These are phyloP conservation scores for Solanum gandarillasii DNA, from an alignment of 257 asterid species.

Conservation along the genomic window DNA sequence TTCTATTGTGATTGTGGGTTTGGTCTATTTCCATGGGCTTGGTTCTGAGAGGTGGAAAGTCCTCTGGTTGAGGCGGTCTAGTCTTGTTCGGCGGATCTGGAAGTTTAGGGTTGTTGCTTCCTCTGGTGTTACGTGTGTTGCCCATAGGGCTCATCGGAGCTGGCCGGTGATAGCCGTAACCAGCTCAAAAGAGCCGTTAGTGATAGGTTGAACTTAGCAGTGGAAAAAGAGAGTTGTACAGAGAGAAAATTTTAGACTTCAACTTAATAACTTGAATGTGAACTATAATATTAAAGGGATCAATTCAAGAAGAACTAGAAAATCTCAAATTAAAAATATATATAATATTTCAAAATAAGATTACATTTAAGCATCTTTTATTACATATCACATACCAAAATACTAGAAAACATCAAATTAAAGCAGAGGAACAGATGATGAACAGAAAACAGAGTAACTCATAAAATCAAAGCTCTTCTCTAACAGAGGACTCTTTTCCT, in stretches of 20 bases:
- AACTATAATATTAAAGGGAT: neutral
- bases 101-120: neutral
- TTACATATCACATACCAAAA: neutral
- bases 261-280: too few species aligned
- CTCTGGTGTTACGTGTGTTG: neutral
- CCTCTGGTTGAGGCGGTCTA: neutral
- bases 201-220: too few species aligned
- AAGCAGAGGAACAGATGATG: neutral
- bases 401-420: too few species aligned
- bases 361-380: neutral
- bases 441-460: neutral
- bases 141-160: neutral
- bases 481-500: neutral
- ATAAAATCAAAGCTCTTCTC: conserved; percentile 2
- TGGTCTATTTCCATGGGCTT: neutral
- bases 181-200: too few species aligned
- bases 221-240: too few species aligned
- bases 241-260: too few species aligned
- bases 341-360: neutral
- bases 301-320: too few species aligned
- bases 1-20: neutral
- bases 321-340: neutral
- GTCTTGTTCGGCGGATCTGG: neutral
- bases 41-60: neutral
- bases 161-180: too few species aligned